phyloP scores from a whole-genome alignment of 208 protist genomes.

The Kentomonas sorsogonicus region DNA sequence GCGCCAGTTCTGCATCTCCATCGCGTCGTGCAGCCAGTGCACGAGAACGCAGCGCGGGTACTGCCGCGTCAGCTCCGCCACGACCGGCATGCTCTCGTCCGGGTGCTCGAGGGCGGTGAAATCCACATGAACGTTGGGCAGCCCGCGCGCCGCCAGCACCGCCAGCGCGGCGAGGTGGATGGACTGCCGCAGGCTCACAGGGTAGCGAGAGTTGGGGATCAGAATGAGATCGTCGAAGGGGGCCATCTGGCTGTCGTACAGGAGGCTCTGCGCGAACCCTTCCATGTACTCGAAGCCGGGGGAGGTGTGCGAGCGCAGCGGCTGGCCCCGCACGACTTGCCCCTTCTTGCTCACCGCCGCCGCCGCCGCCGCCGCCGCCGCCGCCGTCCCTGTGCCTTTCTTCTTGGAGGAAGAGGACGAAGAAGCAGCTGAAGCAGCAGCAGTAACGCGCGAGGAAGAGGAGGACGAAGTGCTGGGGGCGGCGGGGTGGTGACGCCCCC shows the following conservation, averaged over 20 bases:
- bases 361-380: too few relatives aligned
- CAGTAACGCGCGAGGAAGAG: too few relatives aligned
- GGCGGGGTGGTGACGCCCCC: too few relatives aligned
- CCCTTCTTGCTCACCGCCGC: too few relatives aligned
- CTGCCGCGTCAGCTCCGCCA: slow-evolving; percentile 65
- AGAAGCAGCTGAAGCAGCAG: too few relatives aligned
- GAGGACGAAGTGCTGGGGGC: too few relatives aligned
- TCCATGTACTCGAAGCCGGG: slow-evolving; percentile 58
- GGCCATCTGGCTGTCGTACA: slow-evolving; percentile 54
- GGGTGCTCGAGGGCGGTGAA: slow-evolving; percentile 86
- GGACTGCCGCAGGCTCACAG: slow-evolving; percentile 65
- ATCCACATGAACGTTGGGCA: slow-evolving; percentile 78
- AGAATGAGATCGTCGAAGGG: slow-evolving; percentile 86
- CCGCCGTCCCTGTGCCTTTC: too few relatives aligned
- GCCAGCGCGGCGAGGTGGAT: slow-evolving; percentile 80
- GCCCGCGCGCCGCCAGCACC: slow-evolving; percentile 60
- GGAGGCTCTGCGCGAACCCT: slow-evolving; percentile 54
- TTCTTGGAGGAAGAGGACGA: too few relatives aligned
- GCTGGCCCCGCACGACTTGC: too few relatives aligned
- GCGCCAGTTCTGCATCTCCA: slow-evolving; percentile 85
- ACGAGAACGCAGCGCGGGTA: slow-evolving; percentile 79
- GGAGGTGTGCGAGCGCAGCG: not conserved
- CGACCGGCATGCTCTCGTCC: slow-evolving; percentile 76
- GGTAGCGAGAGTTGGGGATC: slow-evolving; percentile 82
- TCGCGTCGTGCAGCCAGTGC: slow-evolving; percentile 83